These are phyloP conservation scores for Cantharellus cinnabarinus DNA, from an alignment of 768 basidiomycete genomes.

Conservation along the genomic window DNA sequence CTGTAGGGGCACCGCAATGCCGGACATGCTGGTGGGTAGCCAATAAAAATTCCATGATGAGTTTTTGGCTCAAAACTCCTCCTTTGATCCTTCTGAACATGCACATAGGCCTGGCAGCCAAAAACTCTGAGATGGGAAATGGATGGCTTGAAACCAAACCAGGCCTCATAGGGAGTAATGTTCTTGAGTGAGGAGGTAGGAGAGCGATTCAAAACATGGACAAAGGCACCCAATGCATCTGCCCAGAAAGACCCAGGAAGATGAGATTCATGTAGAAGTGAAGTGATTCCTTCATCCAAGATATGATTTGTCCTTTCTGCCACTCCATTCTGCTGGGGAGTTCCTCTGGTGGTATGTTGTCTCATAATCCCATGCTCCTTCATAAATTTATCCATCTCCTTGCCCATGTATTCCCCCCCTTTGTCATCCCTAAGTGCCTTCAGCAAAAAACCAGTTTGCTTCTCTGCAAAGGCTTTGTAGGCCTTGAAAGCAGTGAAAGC, in stretches of 20 bases:
- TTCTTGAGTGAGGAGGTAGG: not conserved
- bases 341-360: too few species aligned
- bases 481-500: slow-evolving; percentile 12
- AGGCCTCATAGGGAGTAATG: slow-evolving; percentile 10
- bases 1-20: too few species aligned
- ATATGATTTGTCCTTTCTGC: too few species aligned
- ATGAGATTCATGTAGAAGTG: slow-evolving; percentile 1
- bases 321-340: too few species aligned
- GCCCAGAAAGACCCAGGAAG: slow-evolving; percentile 5
- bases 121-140: slow-evolving; percentile 10
- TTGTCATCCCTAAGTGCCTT: too few species aligned
- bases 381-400: slow-evolving; percentile 2
- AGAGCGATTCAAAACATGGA: slow-evolving; percentile 1
- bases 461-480: slow-evolving; percentile 12
- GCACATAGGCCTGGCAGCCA: slow-evolving; percentile 10
- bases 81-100: slow-evolving; percentile 5
- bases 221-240: not conserved
- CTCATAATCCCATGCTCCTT: too few species aligned
- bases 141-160: slow-evolving; percentile 7
- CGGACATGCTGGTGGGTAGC: too few species aligned
- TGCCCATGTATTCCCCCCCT: too few species aligned
- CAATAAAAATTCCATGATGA: not conserved
- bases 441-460: too few species aligned
- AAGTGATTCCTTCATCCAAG: not conserved
- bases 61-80: not conserved